Base-by-base conservation (phyloP, 225 moss, liverwort and hornwort genomes). In the Sphagnum tenellum region DNA sequence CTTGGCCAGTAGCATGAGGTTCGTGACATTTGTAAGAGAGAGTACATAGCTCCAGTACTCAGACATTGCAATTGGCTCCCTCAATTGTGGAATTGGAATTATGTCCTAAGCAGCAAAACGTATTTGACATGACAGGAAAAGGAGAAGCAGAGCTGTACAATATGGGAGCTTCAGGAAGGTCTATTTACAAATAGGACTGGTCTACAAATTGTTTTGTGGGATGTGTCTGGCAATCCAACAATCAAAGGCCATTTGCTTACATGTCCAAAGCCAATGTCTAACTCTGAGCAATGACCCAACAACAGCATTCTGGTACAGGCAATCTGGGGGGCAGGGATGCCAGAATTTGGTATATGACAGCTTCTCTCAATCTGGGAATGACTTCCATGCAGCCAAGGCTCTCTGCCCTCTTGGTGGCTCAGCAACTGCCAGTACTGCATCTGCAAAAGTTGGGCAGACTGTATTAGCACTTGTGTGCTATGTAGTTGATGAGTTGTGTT, bases 81-180 rank as follows among this genome's bases (percentile, higher is more conserved):
- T 29, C 29, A 29, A 29, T 29, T 29, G 29, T 29, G 29, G 29
- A 29, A 29, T 29, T 29, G 29, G 29, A 29, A 29, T 29, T 29
- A 1, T 29, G 29, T 29, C 1, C 29, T 29, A 29, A 29, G 29
- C 1, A 29, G 29, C 29, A 29, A n/a, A 29, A 0, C 29, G 29
- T 29, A 29, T 29, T 29, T 29, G 29, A 53, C 9, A 50, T 68
- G 55, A 51, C 84, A 89, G 89, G 70, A 81, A 0, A 50, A 70
- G 55, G 92, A 85, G 67, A 67, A 79, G 63, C 90, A 77, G 49
- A 80, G 79, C 68, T 92, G 88, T 75, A 87, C 96, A 3, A 92
- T 98, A 51, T 92, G 96, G 96, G 96, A 98, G 65, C 87, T 92
- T 50, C 96, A 98, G 76, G 90, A 98, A 60, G 96, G 96, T 45